Percentiles rank a stretch among this genome's conserved stretches.
phyloP scores from a whole-genome alignment of 73 alveolate species.

The Symbiodinium pilosum region DNA sequence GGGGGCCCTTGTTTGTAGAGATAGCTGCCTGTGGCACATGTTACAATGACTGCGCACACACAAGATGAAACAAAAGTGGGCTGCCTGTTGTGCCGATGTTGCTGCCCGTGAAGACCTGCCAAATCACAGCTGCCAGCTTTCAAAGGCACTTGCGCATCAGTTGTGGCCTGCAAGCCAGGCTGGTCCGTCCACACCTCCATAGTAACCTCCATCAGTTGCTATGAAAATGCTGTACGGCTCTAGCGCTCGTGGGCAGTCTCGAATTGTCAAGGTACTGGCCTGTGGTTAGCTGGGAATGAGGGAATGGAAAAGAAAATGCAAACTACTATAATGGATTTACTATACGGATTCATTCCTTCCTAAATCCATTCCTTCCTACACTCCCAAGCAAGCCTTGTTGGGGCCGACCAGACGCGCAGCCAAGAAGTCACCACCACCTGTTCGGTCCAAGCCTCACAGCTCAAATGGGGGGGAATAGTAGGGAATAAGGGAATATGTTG shows the following conservation, averaged over 20 bases:
- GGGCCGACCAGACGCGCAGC: slow-evolving; percentile 90
- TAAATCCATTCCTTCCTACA: background rate
- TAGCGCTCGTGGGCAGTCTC: background rate
- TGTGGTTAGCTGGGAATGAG: no score
- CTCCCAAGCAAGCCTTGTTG: slow-evolving; percentile 46
- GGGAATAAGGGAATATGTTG: no score
- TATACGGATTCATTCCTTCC: no score
- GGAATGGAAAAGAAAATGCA: no score
- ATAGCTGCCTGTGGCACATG: no score
- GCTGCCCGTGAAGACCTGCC: slow-evolving; percentile 64
- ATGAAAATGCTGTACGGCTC: background rate
- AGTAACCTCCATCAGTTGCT: background rate
- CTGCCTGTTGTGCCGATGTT: slow-evolving; percentile 60
- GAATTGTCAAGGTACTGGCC: no score
- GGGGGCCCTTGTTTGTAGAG: no score
- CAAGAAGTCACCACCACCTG: slow-evolving; percentile 32
- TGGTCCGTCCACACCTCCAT: slow-evolving; percentile 93
- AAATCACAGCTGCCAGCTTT: background rate
- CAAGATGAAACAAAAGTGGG: background rate
- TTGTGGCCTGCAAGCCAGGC: slow-evolving; percentile 67
- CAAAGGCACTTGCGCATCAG: no score
- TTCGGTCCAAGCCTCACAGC: slow-evolving; percentile 49
- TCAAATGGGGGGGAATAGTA: background rate
- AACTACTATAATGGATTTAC: no score
- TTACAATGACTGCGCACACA: no score